Evolutionary conservation across 768 basidiomycete species (phyloP), one percentile per base, ranked within the genome.

Genomic region (Agrocybe praecox): DNA sequence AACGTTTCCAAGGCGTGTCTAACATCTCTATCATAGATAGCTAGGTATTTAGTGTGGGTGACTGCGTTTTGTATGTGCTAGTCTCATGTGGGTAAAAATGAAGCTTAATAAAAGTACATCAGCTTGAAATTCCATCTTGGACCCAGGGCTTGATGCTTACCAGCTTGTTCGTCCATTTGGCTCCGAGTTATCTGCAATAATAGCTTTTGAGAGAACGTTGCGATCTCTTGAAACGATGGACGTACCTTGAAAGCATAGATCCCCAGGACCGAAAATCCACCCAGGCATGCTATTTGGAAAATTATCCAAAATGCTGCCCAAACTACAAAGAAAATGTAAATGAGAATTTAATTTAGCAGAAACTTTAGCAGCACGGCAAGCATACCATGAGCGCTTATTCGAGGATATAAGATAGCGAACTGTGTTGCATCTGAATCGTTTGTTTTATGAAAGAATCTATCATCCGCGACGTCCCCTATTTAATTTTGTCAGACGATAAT

Each of bases 351-450:
- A n/a, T 12, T 29, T 56, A 53, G 26, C 14, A 14, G 11, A 21
- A 45, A 21, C 18, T 46, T 34, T 15, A 44, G 29, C 5, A 7
- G 12, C 2, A 18, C 33, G 32, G 70, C 83, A 40, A 14, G n/a
- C 5, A 57, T 71, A 91, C 92, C 71, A 66, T 94, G 90, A n/a
- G 90, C 80, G 40, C 83, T 79, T 51, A 91, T 78, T 6, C 74
- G 69, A 17, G 90, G 90, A 71, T 80, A 94, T 50, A 98, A 69
- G 45, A 94, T 74, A 17, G 84, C 74, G 67, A 94, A 96, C 65
- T 98, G 95, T 2, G 94, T 92, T 56, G 92, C 91, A 67, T 96
- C 95, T 1, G 93, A 94, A 65, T 94, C 92, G 66, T 96, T 96
- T 23, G 87, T 82, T 77, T 96, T 96, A 67, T 94, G 92, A 74